phyloP scores from a whole-genome alignment of 2,329 filamentous ascomycete genomes.

The Erysiphe pulchra region DNA sequence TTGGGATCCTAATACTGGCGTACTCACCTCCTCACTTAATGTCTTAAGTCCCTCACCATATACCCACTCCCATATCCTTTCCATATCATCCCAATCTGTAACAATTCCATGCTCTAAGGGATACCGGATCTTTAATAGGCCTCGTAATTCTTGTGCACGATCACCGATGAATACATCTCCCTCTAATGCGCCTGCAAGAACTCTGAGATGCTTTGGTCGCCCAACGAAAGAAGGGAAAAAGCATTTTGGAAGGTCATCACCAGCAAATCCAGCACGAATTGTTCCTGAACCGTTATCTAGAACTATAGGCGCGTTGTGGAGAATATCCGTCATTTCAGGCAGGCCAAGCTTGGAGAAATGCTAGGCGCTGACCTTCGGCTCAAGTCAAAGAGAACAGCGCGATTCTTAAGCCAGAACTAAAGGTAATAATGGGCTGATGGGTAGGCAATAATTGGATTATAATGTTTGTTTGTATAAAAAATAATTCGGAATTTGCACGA shows the following conservation, averaged over 20 bases:
- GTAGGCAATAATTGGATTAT: no score
- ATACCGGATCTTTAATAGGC: conserved; percentile 84
- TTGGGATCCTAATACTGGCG: not conserved
- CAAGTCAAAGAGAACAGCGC: no score
- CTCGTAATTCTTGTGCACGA: conserved; percentile 65
- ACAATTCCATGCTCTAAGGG: conserved; percentile 94
- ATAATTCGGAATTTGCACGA: no score
- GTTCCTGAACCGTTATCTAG: conserved; percentile 98
- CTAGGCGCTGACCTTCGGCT: not conserved
- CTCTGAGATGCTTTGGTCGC: conserved; percentile 78
- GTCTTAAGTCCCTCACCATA: conserved; percentile 93
- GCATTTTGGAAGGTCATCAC: conserved; percentile 86
- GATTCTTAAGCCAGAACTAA: no score
- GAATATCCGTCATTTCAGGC: conserved; percentile 31
- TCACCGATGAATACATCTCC: conserved; percentile 94
- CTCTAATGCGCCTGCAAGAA: conserved; percentile 86
- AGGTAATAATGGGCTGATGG: no score
- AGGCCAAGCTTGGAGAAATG: not conserved
- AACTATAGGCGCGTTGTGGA: conserved; percentile 95
- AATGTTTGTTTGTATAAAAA: no score
- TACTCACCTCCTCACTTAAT: conserved; percentile 69
- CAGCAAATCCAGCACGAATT: conserved; percentile 88
- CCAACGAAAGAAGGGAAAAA: conserved; percentile 96
- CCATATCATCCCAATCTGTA: conserved; percentile 99
- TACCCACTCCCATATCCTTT: conserved; percentile 96